Base-by-base conservation (phyloP, 176 grass and related monocot species). In the Aegilops bicornis region DNA sequence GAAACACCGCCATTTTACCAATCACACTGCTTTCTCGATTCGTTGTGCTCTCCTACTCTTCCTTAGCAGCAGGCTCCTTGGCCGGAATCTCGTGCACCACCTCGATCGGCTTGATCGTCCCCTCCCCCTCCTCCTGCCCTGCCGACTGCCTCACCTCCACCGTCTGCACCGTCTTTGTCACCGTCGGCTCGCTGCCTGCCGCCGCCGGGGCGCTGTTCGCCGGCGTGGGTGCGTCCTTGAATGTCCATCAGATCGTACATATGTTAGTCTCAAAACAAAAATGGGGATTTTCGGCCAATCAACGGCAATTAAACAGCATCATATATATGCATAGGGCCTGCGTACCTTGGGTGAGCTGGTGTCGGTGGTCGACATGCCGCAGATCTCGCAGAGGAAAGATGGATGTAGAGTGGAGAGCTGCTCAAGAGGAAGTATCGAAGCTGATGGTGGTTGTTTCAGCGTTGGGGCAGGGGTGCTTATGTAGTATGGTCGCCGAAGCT, bases 151-250 rank as follows among this genome's bases (percentile, higher is more conserved):
- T 79, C 83, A 82, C 70, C 50, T 90, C 88, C 78, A 90, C 88
- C 35, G 83, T 90, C 70, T 90, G 88, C 78, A 86, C 78, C 78
- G 83, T 71, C 83, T 90, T 89, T 25, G 10, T 89, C 78, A 81
- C 83, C 59, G 69, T 79, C 35, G 54, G 60, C 1, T 59, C 32
- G 17, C 54, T 30, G 2, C 29, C 73, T 62, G 25, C 69, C 2
- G 40, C 42, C 2, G 52, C 42, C 2, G 63, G n/a, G 5, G 78
- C 31, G 16, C 71, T 58, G 43, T 15, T 30, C 16, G 8, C 73
- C 3, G 72, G 27, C 16, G 16, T 16, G 7, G 54, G 19, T 58
- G 54, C 74, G 47, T 77, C 74, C 74, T 77, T 20, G 27, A 33
- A 56, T 56, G 74, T 56, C 54, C 74, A 56, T 54, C 74, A 56